A percentile compares a stretch with the other conserved stretches of the same genome.
Conservation (phyloP, 116 monocot species). For the Cymodocea nodosa region DNA sequence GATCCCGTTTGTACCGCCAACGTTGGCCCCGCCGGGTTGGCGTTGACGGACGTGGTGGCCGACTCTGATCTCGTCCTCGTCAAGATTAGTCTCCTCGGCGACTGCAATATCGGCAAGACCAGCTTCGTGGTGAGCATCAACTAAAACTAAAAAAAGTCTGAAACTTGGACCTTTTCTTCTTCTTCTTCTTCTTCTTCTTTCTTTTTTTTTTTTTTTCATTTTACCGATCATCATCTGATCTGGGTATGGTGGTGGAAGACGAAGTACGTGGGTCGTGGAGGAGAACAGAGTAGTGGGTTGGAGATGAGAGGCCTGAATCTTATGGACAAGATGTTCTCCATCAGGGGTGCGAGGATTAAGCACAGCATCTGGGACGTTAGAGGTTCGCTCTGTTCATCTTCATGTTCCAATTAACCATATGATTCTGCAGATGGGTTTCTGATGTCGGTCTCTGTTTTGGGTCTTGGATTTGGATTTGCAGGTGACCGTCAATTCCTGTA, state of each 20-base stretch:
- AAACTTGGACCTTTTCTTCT: not conserved
- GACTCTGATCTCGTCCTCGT: conserved; percentile 40
- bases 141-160: no score
- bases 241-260: conserved; percentile 14
- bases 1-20: no score
- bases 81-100: conserved; percentile 78
- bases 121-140: conserved; percentile 59
- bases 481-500: conserved; percentile 46
- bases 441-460: not conserved
- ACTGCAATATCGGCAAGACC: conserved; percentile 72
- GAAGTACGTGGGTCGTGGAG: conserved; percentile 53
- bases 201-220: not conserved
- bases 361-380: conserved; percentile 94
- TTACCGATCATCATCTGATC: not conserved
- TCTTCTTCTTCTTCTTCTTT: no score
- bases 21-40: not conserved
- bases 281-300: conserved; percentile 15
- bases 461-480: conserved; percentile 8
- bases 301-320: not conserved
- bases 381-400: conserved; percentile 22
- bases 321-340: conserved; percentile 9
- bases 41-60: conserved; percentile 4
- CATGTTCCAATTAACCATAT: not conserved
- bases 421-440: not conserved
- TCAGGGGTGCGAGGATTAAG: conserved; percentile 52